Base-by-base conservation (phyloP, 306 rosid species). In the Cicer arietinum region DNA sequence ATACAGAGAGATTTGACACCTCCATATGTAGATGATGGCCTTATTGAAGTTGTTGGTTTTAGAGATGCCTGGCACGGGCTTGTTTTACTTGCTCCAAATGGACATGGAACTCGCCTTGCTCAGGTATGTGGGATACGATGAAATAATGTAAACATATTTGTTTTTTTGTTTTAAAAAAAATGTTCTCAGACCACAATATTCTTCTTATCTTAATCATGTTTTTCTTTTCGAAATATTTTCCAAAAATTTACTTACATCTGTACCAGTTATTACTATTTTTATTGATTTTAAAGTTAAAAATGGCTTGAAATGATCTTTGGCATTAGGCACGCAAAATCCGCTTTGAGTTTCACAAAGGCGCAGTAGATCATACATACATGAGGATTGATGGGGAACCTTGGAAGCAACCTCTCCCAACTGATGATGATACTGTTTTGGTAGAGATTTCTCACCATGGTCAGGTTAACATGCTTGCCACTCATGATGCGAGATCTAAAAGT, bases 21-120 rank as follows among this genome's bases (percentile, higher is more conserved):
- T n/a, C 97, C 97, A 67, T 90, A 25, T 79, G 99, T 92, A 39
- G 98, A 94, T 81, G 99, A 92, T 73, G 96, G 96, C 59, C 96
- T 76, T 72, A 37, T 94, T 71, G 99, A 94, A 82, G 88, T 94
- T 37, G 99, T 94, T 58, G 99, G 99, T 10, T 94, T 94, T 82
- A 86, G 92, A 84, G 85, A 90, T 87, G 99, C 96, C 44, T 94
- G 99, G 99, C 99, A 94, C 75, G 99, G 99, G 70, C 97, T 94
- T 58, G 89, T 86, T 78, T 75, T 94, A 89, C 92, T 92, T 47
- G 84, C 93, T 74, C 99, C 99, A 30, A 92, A 90, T 1, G 99
- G 99, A 57, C 99, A 94, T 76, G 99, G 99, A 65, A 89, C 99
- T 78, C 99, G 99, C 72, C 99, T 94, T 85, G 92, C 96, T 16